phyloP scores from a whole-genome alignment of 2,329 filamentous ascomycete species.

The Arthroderma uncinatum region DNA sequence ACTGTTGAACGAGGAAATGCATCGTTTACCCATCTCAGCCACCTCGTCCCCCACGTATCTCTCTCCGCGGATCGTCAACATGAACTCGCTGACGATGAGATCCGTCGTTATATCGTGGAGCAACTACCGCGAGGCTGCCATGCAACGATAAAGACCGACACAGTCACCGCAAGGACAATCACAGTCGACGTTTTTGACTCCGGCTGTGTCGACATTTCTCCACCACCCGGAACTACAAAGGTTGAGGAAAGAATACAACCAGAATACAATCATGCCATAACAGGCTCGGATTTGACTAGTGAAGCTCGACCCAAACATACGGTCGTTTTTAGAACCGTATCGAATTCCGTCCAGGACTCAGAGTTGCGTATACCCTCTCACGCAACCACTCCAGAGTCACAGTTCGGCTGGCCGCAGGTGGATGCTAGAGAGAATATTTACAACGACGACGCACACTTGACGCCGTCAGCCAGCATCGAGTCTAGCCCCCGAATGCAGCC shows the following conservation, averaged over 20 bases:
- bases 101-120: constrained; percentile 38
- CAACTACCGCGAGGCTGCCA: constrained; percentile 34
- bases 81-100: constrained; percentile 35
- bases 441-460: background rate
- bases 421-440: background rate
- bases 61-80: constrained; percentile 28
- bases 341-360: constrained; percentile 31
- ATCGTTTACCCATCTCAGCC: constrained; percentile 17
- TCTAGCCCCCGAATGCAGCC: background rate
- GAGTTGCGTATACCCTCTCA: constrained; percentile 20
- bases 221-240: constrained; percentile 37
- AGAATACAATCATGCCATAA: constrained; percentile 23
- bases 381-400: background rate
- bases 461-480: background rate
- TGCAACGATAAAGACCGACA: constrained; percentile 34
- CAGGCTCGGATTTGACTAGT: constrained; percentile 3
- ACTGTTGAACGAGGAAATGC: constrained; percentile 28
- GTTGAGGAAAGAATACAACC: constrained; percentile 38
- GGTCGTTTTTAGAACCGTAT: constrained; percentile 36
- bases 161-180: constrained; percentile 36
- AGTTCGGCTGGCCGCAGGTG: background rate
- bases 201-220: constrained; percentile 31
- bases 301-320: constrained; percentile 31
- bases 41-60: constrained; percentile 20
- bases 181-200: constrained; percentile 38